phyloP scores from a whole-genome alignment of 192 early-diverging fungal species.

The Backusella luteola region DNA sequence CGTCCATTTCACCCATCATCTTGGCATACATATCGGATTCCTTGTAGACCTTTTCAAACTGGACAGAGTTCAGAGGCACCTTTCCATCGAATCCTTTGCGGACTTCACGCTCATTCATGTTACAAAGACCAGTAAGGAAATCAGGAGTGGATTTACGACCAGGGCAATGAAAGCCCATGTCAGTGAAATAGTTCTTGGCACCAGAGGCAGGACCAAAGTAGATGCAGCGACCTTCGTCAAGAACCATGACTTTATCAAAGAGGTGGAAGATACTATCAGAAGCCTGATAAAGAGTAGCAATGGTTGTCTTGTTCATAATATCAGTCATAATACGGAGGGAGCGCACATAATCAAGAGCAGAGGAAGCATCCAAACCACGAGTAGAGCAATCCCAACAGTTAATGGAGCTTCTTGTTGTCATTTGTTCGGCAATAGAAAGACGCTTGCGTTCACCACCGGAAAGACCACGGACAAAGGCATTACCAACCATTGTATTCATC shows the following conservation, averaged over 20 bases:
- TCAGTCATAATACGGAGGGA: conserved; percentile 71
- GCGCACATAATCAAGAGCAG: conserved; percentile 73
- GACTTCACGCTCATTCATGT: conserved; percentile 53
- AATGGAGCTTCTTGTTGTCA: conserved; percentile 57
- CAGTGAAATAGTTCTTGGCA: conserved; percentile 49
- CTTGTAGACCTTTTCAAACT: conserved; percentile 55
- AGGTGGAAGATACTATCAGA: conserved; percentile 64
- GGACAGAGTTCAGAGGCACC: conserved; percentile 47
- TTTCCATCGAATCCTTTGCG: conserved; percentile 42
- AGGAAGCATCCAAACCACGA: conserved; percentile 74
- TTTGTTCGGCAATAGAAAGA: conserved; percentile 72
- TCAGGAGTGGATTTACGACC: conserved; percentile 57
- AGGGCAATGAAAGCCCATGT: conserved; percentile 52
- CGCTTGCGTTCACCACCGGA: conserved; percentile 77
- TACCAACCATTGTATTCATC: conserved; percentile 62
- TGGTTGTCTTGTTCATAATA: conserved; percentile 57
- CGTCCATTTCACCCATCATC: conserved; percentile 29
- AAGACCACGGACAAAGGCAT: conserved; percentile 71
- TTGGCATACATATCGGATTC: conserved; percentile 33
- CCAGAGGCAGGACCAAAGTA: conserved; percentile 51
- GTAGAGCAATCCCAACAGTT: conserved; percentile 74
- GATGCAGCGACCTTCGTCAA: conserved; percentile 64
- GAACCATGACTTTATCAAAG: conserved; percentile 63
- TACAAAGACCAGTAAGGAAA: conserved; percentile 64
- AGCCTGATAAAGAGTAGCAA: conserved; percentile 73